Percentiles rank a stretch among this genome's conserved stretches.
phyloP scores from a whole-genome alignment of 768 basidiomycete genomes.

The Kwoniella dejecticola region DNA sequence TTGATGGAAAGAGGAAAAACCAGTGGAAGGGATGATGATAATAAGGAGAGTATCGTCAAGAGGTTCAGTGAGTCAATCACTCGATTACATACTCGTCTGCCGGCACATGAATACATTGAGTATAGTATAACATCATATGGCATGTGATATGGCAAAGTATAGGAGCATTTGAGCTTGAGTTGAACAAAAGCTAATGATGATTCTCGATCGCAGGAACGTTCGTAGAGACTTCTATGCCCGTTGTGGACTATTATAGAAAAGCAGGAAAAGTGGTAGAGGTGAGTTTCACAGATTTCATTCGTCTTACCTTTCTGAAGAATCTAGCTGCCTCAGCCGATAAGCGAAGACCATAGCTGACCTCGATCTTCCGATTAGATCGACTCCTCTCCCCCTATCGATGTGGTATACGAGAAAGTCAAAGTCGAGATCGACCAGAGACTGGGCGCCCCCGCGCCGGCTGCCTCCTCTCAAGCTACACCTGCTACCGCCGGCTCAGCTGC shows the following conservation, averaged over 20 bases:
- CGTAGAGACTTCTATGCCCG: conserved; percentile 84
- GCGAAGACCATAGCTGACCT: no score
- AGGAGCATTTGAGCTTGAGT: no score
- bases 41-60: conserved; percentile 89
- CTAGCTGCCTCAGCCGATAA: no score
- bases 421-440: conserved; percentile 63
- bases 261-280: conserved; percentile 78
- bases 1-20: conserved; percentile 89
- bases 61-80: conserved; percentile 72
- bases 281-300: conserved; percentile 31
- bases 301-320: background rate
- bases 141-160: background rate
- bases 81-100: background rate
- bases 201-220: conserved; percentile 69
- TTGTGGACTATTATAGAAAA: conserved; percentile 76
- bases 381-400: conserved; percentile 63
- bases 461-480: conserved; percentile 1
- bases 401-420: conserved; percentile 68
- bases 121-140: no score
- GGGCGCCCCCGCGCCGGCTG: conserved; percentile 9
- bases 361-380: no score
- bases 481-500: background rate
- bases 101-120: no score
- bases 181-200: background rate
- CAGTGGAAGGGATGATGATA: conserved; percentile 93